A percentile compares a stretch with the other conserved stretches of the same genome.
Evolutionary conservation across 2,329 filamentous ascomycete genomes (phyloP).

Genomic region (Samsoniella hepiali): DNA sequence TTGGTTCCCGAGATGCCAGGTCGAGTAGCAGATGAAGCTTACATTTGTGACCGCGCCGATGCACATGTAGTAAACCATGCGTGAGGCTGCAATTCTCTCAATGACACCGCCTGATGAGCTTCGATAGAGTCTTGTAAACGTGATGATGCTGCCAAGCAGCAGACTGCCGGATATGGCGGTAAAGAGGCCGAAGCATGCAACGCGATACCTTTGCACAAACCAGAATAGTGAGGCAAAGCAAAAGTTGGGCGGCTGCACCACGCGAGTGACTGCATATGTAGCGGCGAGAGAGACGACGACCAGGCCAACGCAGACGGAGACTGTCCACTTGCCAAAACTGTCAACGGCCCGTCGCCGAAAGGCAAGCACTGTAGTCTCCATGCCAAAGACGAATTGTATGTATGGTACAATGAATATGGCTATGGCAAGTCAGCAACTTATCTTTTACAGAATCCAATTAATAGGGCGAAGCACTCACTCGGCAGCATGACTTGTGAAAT

Average conservation of each 20-base stretch:
- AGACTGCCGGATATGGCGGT: conserved; percentile 49
- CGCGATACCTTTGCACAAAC: conserved; percentile 61
- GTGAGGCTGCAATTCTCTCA: conserved; percentile 61
- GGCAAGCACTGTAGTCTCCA: conserved; percentile 58
- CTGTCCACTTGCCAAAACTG: conserved; percentile 56
- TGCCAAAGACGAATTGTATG: conserved; percentile 61
- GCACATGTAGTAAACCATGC: conserved; percentile 66
- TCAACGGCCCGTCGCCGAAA: conserved; percentile 55
- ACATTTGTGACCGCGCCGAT: conserved; percentile 58
- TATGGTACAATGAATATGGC: conserved; percentile 66
- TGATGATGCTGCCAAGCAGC: conserved; percentile 47
- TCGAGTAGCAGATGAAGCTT: conserved; percentile 27
- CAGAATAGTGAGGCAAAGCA: conserved; percentile 68
- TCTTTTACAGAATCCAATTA: no score
- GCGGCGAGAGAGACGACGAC: conserved; percentile 50
- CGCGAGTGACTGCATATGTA: conserved; percentile 57
- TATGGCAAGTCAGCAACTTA: conserved; percentile 27
- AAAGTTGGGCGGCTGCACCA: conserved; percentile 52
- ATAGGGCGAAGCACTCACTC: conserved; percentile 39
- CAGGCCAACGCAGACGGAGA: conserved; percentile 52
- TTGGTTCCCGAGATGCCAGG: no score
- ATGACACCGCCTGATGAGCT: conserved; percentile 53
- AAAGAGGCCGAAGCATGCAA: conserved; percentile 54
- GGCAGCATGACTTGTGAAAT: conserved; percentile 59
- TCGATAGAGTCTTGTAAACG: conserved; percentile 56